A percentile compares a stretch with the other conserved stretches of the same genome.
Conservation (phyloP, 1,284 basidiomycete species). For the Irpex rosettiformis region DNA sequence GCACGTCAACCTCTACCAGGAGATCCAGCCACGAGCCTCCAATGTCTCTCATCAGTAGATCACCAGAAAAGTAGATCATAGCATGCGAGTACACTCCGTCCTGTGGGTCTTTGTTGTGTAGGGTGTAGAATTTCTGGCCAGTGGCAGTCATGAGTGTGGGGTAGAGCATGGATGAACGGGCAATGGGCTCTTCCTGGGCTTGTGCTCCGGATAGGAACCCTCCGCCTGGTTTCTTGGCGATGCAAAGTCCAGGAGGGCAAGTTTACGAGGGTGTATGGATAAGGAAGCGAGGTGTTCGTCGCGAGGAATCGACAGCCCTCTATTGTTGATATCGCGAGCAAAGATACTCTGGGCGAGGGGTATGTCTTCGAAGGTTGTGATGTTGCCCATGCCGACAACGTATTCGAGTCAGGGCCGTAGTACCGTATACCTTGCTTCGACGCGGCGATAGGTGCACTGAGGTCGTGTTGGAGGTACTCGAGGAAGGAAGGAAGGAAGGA, state of each 20-base stretch:
- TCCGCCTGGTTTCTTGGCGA: conserved; percentile 65
- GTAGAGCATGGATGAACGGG: conserved; percentile 63
- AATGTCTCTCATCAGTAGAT: conserved; percentile 59
- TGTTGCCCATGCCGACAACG: conserved; percentile 36
- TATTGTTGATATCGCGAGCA: conserved; percentile 53
- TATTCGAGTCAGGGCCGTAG: conserved; percentile 35
- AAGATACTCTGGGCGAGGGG: conserved; percentile 30
- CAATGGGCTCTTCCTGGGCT: conserved; percentile 73
- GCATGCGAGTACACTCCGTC: conserved; percentile 62
- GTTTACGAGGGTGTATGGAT: conserved; percentile 24
- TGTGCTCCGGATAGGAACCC: conserved; percentile 63
- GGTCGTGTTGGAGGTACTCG: conserved; percentile 28
- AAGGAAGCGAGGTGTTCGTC: conserved; percentile 19
- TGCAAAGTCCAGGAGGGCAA: conserved; percentile 68
- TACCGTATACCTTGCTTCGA: conserved; percentile 38
- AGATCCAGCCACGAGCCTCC: conserved; percentile 51
- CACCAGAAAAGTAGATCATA: conserved; percentile 62
- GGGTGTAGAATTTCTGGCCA: conserved; percentile 53
- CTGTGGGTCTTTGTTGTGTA: conserved; percentile 47
- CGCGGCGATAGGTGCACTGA: conserved; percentile 29
- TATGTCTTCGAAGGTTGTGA: conserved; percentile 13
- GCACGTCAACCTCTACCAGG: conserved; percentile 46
- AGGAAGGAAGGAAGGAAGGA: too few species aligned
- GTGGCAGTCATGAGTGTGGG: conserved; percentile 50
- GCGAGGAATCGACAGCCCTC: conserved; percentile 44